Evolutionary conservation across 768 basidiomycete genomes (phyloP).

Genomic region (Nidula microcarpa): DNA sequence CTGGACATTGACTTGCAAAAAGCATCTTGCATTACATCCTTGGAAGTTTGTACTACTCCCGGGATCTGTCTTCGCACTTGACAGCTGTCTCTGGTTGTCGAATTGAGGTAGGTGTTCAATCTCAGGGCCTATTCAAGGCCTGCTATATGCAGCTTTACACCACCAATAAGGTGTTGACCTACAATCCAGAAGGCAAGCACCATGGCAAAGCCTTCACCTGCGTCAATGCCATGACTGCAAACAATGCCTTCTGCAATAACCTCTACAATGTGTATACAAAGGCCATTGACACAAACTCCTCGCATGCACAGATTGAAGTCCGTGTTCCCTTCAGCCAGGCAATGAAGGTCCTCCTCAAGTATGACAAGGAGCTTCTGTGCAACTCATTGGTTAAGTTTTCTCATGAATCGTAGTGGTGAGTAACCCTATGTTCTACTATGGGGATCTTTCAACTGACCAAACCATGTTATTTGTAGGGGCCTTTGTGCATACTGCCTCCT

Average conservation of each 20-base stretch:
- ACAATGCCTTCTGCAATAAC: conserved; percentile 1
- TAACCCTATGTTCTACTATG: not conserved
- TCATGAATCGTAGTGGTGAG: conserved; percentile 13
- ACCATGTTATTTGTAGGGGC: not conserved
- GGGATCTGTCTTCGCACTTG: conserved; percentile 23
- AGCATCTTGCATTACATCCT: conserved; percentile 15
- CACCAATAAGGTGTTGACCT: conserved; percentile 27
- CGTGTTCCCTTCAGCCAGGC: conserved; percentile 15
- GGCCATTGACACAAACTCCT: conserved; percentile 8
- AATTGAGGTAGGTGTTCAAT: conserved; percentile 13
- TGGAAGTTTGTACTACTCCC: conserved; percentile 14
- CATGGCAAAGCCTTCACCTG: conserved; percentile 16
- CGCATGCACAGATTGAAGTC: conserved; percentile 22
- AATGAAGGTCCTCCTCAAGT: not conserved
- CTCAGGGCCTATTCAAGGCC: conserved; percentile 9
- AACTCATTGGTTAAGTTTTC: conserved; percentile 9
- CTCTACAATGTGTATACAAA: conserved; percentile 17
- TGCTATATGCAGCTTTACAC: conserved; percentile 26
- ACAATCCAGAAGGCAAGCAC: conserved; percentile 9
- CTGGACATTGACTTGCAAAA: conserved; percentile 5
- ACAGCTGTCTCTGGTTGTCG: conserved; percentile 25
- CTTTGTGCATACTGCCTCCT: not conserved
- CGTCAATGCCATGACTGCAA: conserved; percentile 9
- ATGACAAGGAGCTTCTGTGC: not conserved
- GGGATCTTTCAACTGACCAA: not conserved